Percentiles rank a stretch among this genome's conserved stretches.
phyloP scores from a whole-genome alignment of 2,329 filamentous ascomycete species.

The Fusarium abutilonis region DNA sequence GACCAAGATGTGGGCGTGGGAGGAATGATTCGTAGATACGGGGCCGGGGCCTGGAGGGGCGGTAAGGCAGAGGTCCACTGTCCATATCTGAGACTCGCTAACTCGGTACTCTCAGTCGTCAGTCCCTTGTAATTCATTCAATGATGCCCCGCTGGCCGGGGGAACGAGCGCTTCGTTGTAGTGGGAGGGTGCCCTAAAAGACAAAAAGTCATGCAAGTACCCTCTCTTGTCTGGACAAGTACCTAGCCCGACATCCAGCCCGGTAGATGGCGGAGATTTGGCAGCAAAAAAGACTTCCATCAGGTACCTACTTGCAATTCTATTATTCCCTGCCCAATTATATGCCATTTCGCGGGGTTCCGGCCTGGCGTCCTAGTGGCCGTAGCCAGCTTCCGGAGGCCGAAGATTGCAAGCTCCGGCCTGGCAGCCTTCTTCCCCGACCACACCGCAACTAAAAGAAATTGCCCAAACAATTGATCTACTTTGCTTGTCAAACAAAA shows the following conservation, averaged over 20 bases:
- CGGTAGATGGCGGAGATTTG: constrained; percentile 24
- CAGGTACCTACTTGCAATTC: constrained; percentile 1
- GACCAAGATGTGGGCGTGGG: constrained; percentile 43
- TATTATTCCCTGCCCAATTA: constrained; percentile 22
- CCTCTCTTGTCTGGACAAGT: constrained; percentile 34
- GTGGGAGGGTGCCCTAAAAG: constrained; percentile 16
- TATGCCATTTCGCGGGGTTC: constrained; percentile 35
- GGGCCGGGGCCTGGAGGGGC: constrained; percentile 25
- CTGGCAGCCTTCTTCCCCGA: constrained; percentile 22
- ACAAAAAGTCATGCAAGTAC: constrained; percentile 15
- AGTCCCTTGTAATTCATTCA: constrained; percentile 9
- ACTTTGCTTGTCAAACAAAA: constrained; percentile 23
- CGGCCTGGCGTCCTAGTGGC: constrained; percentile 28
- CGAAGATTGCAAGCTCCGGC: constrained; percentile 30
- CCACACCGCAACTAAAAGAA: constrained; percentile 33
- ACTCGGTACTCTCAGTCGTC: constrained; percentile 22
- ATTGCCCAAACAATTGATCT: constrained; percentile 6
- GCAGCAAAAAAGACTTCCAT: neutral
- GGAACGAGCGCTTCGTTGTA: constrained; percentile 6
- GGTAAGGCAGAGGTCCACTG: constrained; percentile 27
- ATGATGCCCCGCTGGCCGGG: neutral
- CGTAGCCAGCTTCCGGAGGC: constrained; percentile 26
- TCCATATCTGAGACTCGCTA: constrained; percentile 27
- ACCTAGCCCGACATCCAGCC: constrained; percentile 23
- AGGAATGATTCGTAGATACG: constrained; percentile 48